phyloP scores from a whole-genome alignment of 768 basidiomycete genomes.

The Termitomyces sp. region DNA sequence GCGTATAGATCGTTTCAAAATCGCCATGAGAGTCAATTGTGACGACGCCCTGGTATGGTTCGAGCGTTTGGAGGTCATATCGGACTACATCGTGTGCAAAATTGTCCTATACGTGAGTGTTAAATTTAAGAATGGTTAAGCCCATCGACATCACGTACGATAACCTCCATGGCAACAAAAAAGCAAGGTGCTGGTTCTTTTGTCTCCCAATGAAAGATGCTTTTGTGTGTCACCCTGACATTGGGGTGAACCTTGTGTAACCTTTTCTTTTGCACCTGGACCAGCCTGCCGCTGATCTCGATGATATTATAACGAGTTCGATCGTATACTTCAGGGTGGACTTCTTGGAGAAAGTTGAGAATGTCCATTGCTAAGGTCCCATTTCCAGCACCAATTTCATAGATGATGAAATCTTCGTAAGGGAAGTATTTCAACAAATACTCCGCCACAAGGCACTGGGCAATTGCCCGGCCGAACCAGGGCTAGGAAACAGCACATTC shows the following conservation, averaged over 20 bases:
- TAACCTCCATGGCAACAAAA: conserved; percentile 92
- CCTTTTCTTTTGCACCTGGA: conserved; percentile 62
- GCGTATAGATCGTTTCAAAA: conserved; percentile 78
- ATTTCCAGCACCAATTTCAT: conserved; percentile 98
- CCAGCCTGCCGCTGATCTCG: conserved; percentile 84
- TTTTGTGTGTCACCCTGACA: conserved; percentile 66
- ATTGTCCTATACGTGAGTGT: conserved; percentile 61
- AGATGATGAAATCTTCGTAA: conserved; percentile 92
- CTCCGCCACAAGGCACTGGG: conserved; percentile 82
- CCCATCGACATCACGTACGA: conserved; percentile 47
- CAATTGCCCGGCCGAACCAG: conserved; percentile 89
- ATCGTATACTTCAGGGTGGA: conserved; percentile 90
- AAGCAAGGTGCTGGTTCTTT: conserved; percentile 83
- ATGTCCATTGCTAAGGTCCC: conserved; percentile 91
- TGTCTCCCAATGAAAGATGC: conserved; percentile 81
- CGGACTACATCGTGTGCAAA: conserved; percentile 95
- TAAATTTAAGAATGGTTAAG: not conserved
- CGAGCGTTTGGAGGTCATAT: conserved; percentile 74
- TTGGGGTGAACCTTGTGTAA: conserved; percentile 60
- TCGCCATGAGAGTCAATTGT: conserved; percentile 77
- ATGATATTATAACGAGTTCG: conserved; percentile 91
- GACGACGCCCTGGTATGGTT: conserved; percentile 82
- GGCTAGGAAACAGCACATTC: conserved; percentile 50
- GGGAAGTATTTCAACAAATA: conserved; percentile 95
- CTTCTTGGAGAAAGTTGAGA: conserved; percentile 69